phyloP scores from a whole-genome alignment of 345 rosid genomes.

The Boechera stricta region DNA sequence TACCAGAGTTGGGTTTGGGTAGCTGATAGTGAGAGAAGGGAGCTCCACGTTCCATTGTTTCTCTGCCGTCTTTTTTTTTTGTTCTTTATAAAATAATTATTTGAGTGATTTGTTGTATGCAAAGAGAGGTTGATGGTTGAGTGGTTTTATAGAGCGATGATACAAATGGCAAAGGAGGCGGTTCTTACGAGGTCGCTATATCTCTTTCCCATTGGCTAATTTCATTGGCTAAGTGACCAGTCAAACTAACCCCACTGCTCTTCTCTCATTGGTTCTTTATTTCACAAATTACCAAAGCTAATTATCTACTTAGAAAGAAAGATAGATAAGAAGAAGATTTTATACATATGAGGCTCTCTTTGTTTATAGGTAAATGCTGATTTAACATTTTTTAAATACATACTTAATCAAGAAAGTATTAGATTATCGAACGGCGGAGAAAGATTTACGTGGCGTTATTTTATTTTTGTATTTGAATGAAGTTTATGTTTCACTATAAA shows the following conservation, averaged over 20 bases:
- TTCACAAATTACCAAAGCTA: slow-evolving; percentile 13
- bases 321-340: not conserved
- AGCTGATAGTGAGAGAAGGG: slow-evolving; percentile 43
- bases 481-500: not conserved
- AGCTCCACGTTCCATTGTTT: slow-evolving; percentile 52
- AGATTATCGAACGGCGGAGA: not conserved
- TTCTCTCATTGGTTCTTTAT: slow-evolving; percentile 36
- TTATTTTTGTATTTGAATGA: not conserved
- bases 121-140: slow-evolving; percentile 35
- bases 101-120: slow-evolving; percentile 39
- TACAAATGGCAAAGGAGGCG: slow-evolving; percentile 48
- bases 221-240: slow-evolving; percentile 35
- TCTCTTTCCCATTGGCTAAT: slow-evolving; percentile 38
- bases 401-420: not conserved
- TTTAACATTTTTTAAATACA: not conserved
- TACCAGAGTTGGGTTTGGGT: slow-evolving; percentile 46
- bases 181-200: slow-evolving; percentile 46
- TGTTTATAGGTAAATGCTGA: not conserved
- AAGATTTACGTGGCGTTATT: not conserved
- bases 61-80: slow-evolving; percentile 36
- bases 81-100: slow-evolving; percentile 24
- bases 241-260: slow-evolving; percentile 41
- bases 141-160: slow-evolving; percentile 42
- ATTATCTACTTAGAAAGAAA: slow-evolving; percentile 7
- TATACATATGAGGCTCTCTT: not conserved